These are phyloP conservation scores for Nicotiana paniculata DNA, from an alignment of 257 asterid genomes.

Conservation along the genomic window DNA sequence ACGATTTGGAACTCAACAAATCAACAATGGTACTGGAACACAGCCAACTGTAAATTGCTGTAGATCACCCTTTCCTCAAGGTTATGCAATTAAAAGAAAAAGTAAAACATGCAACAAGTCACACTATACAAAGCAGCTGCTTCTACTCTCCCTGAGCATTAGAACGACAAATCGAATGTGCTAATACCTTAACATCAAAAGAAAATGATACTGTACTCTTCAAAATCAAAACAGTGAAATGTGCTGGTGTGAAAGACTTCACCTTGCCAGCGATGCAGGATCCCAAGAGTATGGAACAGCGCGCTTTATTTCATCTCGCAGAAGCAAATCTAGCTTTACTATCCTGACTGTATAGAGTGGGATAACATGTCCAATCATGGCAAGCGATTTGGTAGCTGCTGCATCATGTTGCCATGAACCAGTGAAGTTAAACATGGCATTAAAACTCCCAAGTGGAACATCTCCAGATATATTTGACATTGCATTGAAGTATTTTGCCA, in stretches of 20 bases:
- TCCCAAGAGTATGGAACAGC: conserved; percentile 98
- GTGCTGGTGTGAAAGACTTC: conserved; percentile 7
- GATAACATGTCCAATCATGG: conserved; percentile 74
- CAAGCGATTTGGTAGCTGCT: conserved; percentile 84
- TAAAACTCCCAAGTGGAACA: conserved; percentile 90
- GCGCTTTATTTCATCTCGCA: conserved; percentile 66
- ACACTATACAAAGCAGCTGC: neutral
- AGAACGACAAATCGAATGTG: neutral
- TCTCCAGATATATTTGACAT: conserved; percentile 58
- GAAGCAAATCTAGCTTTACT: conserved; percentile 38
- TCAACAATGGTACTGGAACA: neutral
- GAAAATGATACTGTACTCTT: neutral
- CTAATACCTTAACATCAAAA: neutral
- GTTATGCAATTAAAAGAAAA: neutral
- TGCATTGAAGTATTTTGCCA: conserved; percentile 82
- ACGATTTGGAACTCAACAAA: neutral
- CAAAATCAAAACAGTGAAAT: neutral
- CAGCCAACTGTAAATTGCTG: neutral
- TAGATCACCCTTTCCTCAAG: neutral
- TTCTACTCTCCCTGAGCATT: neutral
- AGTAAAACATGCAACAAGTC: neutral
- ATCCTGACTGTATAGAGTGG: conserved; percentile 55
- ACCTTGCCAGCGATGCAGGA: conserved; percentile 95
- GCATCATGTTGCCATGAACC: conserved; percentile 93
- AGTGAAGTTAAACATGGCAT: conserved; percentile 96